These are phyloP conservation scores for Salicornia ramosissima DNA, from an alignment of 148 eudicot species.

Conservation along the genomic window DNA sequence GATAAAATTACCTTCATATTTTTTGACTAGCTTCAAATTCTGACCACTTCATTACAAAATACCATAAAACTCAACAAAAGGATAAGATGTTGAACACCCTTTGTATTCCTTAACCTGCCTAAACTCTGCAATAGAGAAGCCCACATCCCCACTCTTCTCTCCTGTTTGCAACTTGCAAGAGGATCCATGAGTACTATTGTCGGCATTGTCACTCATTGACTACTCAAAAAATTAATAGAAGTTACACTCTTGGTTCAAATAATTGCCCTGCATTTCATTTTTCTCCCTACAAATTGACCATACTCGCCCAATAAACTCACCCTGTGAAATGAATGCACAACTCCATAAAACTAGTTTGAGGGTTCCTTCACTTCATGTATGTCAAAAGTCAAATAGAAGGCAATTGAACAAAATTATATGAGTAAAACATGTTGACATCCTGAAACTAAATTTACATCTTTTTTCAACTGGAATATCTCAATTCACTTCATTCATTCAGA, in stretches of 20 bases:
- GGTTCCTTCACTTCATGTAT: neutral
- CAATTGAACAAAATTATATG: too few species aligned
- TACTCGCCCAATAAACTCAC: too few species aligned
- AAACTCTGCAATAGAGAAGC: too few species aligned
- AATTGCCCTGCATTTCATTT: neutral
- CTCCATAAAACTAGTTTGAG: too few species aligned
- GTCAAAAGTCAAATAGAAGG: neutral
- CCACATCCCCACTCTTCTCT: too few species aligned
- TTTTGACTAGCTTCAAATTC: neutral
- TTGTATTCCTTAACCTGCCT: conserved; percentile 2
- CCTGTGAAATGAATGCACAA: too few species aligned
- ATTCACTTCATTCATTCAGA: too few species aligned
- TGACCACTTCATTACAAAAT: neutral
- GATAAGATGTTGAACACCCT: neutral
- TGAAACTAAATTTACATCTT: neutral
- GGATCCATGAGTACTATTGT: neutral
- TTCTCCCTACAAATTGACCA: neutral
- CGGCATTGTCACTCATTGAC: too few species aligned
- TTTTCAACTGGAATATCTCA: neutral
- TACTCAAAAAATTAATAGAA: too few species aligned
- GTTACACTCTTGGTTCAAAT: neutral
- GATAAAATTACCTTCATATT: neutral
- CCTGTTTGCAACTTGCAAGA: neutral
- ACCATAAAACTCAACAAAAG: neutral
- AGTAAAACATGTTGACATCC: neutral